Evolutionary conservation across 768 basidiomycete species (phyloP), one percentile per base, ranked within the genome.

Genomic region (Gymnopilus junonius): DNA sequence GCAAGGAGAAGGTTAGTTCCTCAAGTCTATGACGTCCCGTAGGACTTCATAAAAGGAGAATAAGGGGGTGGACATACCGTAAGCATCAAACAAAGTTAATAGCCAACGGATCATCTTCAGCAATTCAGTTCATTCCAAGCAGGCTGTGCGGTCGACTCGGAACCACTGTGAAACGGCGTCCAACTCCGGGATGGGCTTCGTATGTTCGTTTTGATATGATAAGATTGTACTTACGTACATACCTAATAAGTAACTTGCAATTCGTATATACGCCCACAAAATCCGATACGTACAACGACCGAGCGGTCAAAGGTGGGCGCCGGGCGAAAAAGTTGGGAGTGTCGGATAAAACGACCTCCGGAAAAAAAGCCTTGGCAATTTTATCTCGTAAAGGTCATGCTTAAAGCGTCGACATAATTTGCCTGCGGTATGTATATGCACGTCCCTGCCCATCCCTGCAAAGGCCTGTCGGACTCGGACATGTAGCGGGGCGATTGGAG

Each of bases 1-100:
- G 48, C 48, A 51, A 51, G 48, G 48, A 51, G 48, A 31, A 51
- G 17, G n/a, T n/a, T n/a, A n/a, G n/a, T n/a, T n/a, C n/a, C n/a
- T n/a, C n/a, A 23, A 15, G 7, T n/a, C 48, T 32, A 32, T 51
- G 48, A 51, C 31, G 48, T 32, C 29, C 48, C 29, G 29, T 14
- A 32, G 31, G 23, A 17, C 31, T 31, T 51, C 48, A n/a, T 51
- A 32, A n/a, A 51, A 32, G 48, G 48, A 23, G 27, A 29, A 51
- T 17, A 14, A 27, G 6, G 27, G 15, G 15, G 20, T 17, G 25
- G 25, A 17, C 20, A 50, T 51, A 10, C 48, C 48, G 31, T 51
- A 20, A 51, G 8, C n/a, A n/a, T 32, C n/a, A 8, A 51, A 51
- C 29, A 31, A 51, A 31, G 48, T 51, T 29, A 51, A 8, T n/a